These are phyloP conservation scores for Picochlorum sp. DNA, from an alignment of 139 green algal genomes.

Conservation along the genomic window DNA sequence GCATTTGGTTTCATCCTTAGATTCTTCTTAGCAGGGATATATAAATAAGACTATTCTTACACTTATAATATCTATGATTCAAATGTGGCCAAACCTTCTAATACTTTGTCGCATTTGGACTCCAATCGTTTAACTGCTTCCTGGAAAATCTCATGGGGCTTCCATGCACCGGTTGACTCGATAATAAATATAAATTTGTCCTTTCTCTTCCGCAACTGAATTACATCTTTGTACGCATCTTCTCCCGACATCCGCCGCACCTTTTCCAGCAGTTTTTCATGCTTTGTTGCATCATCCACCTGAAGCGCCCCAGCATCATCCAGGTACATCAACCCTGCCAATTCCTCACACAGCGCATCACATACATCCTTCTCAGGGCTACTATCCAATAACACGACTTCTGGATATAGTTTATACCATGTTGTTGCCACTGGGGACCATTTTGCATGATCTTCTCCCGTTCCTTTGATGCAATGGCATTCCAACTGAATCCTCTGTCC, in stretches of 20 bases:
- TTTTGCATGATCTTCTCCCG: constrained; percentile 91
- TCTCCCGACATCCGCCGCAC: constrained; percentile 49
- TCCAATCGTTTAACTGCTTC: constrained; percentile 61
- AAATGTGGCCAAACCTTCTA: constrained; percentile 36
- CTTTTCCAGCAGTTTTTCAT: constrained; percentile 57
- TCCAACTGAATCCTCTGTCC: constrained; percentile 85
- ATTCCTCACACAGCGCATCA: constrained; percentile 43
- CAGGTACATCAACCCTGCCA: constrained; percentile 45
- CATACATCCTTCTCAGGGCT: constrained; percentile 36
- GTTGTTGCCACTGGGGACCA: constrained; percentile 95
- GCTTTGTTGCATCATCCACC: constrained; percentile 19
- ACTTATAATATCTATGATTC: background rate
- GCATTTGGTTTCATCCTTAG: constrained; percentile 45
- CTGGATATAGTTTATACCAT: constrained; percentile 83
- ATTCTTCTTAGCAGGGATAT: constrained; percentile 49
- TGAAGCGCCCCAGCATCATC: constrained; percentile 11
- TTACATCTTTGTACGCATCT: constrained; percentile 33
- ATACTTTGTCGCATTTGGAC: constrained; percentile 66
- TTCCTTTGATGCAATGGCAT: constrained; percentile 77
- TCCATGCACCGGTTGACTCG: constrained; percentile 74
- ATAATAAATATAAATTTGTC: constrained; percentile 99
- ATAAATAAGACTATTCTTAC: constrained; percentile 48
- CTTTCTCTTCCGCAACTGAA: constrained; percentile 79
- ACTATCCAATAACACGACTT: constrained; percentile 61
- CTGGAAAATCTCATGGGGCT: constrained; percentile 58